Conservation (phyloP, 2,329 filamentous ascomycete species). For the Tolypocladium tropicale region DNA sequence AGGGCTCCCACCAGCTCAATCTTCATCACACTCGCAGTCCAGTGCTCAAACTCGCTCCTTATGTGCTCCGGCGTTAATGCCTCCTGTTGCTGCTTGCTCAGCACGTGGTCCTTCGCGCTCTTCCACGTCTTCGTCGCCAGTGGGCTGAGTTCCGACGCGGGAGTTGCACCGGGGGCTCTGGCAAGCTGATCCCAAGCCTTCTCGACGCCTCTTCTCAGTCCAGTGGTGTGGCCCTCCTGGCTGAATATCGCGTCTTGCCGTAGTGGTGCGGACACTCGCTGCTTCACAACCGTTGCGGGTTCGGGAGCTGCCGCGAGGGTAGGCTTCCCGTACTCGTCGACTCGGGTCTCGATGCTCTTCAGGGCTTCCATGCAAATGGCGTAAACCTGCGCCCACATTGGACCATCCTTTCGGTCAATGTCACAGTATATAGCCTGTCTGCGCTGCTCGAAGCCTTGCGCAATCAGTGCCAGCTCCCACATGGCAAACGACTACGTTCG, state of each 20-base stretch:
- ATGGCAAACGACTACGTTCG: slow-evolving; percentile 63
- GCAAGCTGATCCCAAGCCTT: slow-evolving; percentile 33
- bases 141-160: slow-evolving; percentile 37
- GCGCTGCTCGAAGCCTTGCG: slow-evolving; percentile 61
- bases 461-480: slow-evolving; percentile 81
- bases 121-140: slow-evolving; percentile 38
- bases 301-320: slow-evolving; percentile 20
- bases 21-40: slow-evolving; percentile 34
- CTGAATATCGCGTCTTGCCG: slow-evolving; percentile 35
- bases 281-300: slow-evolving; percentile 19
- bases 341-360: slow-evolving; percentile 54
- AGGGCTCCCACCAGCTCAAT: slow-evolving; percentile 50
- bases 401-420: slow-evolving; percentile 69
- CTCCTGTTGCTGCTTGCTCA: slow-evolving; percentile 44
- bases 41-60: slow-evolving; percentile 34
- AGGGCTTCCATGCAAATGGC: slow-evolving; percentile 59
- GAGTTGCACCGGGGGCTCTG: slow-evolving; percentile 36
- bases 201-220: slow-evolving; percentile 33
- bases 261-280: slow-evolving; percentile 28
- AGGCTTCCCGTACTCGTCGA: slow-evolving; percentile 50
- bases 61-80: slow-evolving; percentile 39
- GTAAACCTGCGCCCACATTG: slow-evolving; percentile 74
- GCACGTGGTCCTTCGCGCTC: slow-evolving; percentile 35
- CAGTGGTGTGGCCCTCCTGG: slow-evolving; percentile 23
- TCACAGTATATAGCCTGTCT: slow-evolving; percentile 78